These are phyloP conservation scores for Colletotrichum tofieldiae DNA, from an alignment of 2,329 filamentous ascomycete genomes.

Conservation along the genomic window DNA sequence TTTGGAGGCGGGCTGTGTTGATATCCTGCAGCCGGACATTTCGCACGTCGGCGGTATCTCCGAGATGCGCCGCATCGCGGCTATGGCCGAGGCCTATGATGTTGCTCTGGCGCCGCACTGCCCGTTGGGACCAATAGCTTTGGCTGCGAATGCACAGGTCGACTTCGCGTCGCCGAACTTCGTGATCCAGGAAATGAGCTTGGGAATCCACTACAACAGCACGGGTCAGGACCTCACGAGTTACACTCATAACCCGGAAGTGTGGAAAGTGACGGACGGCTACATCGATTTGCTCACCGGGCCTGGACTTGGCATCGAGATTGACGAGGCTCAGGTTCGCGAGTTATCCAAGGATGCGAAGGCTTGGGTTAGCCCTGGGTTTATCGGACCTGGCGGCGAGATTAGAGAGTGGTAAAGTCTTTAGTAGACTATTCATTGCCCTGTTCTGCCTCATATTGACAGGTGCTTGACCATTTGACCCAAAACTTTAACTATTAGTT, in stretches of 20 bases:
- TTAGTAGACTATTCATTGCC: background rate
- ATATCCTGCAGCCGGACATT: slow-evolving; percentile 82
- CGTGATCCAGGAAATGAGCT: slow-evolving; percentile 83
- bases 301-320: slow-evolving; percentile 78
- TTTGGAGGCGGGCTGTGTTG: slow-evolving; percentile 77
- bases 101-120: slow-evolving; percentile 82
- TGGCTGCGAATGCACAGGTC: slow-evolving; percentile 81
- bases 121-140: slow-evolving; percentile 79
- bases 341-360: slow-evolving; percentile 70
- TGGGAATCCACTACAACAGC: slow-evolving; percentile 86
- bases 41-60: slow-evolving; percentile 81
- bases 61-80: slow-evolving; percentile 78
- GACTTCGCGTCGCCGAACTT: slow-evolving; percentile 75
- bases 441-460: background rate
- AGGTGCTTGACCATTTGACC: background rate
- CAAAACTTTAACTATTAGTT: background rate
- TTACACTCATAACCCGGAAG: slow-evolving; percentile 75
- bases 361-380: slow-evolving; percentile 78
- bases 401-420: slow-evolving; percentile 77
- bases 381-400: slow-evolving; percentile 77
- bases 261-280: slow-evolving; percentile 78
- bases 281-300: slow-evolving; percentile 74
- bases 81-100: slow-evolving; percentile 82
- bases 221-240: slow-evolving; percentile 76
- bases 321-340: slow-evolving; percentile 79